Evolutionary conservation across 1,139 yeast genomes (phyloP), one percentile per base, ranked within the genome.

Genomic region (Yamadazyma triangularis): DNA sequence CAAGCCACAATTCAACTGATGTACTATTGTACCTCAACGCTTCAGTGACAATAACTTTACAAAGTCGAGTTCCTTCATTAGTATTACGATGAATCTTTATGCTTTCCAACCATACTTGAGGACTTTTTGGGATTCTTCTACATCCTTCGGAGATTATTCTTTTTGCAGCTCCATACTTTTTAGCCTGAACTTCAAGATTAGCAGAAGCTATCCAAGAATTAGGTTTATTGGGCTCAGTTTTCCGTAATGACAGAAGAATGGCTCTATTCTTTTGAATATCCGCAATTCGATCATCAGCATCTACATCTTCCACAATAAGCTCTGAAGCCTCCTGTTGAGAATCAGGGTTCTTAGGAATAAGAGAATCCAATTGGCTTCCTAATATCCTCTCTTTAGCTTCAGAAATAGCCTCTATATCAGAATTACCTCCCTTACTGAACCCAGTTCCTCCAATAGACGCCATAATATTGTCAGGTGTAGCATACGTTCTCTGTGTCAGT

Each of bases 151-250:
- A 67, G 4, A 88, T 79, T 9, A 83, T 43, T 23, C 59, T 58
- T 37, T 73, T 70, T 0, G 98, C 96, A 15, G 59, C 58, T 4
- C 59, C 60, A 35, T 64, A 63, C 33, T 77, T 77, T 25, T 68
- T 66, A 1, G 80, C 82, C 30, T 71, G 73, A 39, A 78, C 83
- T 50, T 91, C 97, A 8, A 88, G 53, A 29, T 88, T 58, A 0
- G 96, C 94, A 24, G 89, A 76, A 0, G 94, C 87, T 18, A 91
- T 84, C 96, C 96, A 91, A 9, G 87, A 86, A 30, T 75, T 73
- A 0, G 95, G 73, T 35, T 79, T 81, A 27, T 63, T 57, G 0
- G 97, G 96, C 44, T 85, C 82, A 0, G 88, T 63, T 41, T 73
- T 77, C 21, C 93, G 67, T 36, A 85, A 69, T 2, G 93, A 80